Conservation (phyloP, 345 rosid genomes). For the Carallia pectinifolia region DNA sequence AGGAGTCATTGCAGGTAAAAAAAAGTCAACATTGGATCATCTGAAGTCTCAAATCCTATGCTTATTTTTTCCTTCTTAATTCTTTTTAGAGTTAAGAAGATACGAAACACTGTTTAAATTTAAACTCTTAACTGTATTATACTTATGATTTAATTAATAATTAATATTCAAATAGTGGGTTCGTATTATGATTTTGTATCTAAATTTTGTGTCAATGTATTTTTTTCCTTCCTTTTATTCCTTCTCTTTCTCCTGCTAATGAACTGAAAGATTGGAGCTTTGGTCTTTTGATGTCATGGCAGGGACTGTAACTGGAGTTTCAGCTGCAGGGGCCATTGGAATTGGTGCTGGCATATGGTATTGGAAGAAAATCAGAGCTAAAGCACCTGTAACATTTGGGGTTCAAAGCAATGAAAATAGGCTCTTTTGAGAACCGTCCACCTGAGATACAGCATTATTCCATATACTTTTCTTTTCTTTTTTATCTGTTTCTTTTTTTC, state of each 20-base stretch:
- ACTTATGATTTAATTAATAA: no score
- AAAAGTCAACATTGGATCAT: neutral
- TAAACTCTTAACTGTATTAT: no score
- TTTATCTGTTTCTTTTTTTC: neutral
- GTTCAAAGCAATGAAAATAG: constrained; percentile 85
- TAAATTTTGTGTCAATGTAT: no score
- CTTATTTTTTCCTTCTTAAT: neutral
- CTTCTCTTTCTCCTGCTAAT: no score
- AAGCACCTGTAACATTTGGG: constrained; percentile 84
- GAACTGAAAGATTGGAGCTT: neutral
- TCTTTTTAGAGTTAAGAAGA: no score
- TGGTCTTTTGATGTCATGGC: constrained; percentile 10
- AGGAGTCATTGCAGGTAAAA: constrained; percentile 55
- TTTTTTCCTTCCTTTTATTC: no score
- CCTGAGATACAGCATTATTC: no score
- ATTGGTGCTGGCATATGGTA: constrained; percentile 78
- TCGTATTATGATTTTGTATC: no score
- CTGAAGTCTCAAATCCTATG: neutral
- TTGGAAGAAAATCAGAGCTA: constrained; percentile 70
- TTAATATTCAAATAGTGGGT: no score
- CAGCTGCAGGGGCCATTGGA: constrained; percentile 72
- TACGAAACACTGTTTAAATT: no score
- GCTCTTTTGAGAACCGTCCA: constrained; percentile 45
- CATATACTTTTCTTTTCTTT: no score
- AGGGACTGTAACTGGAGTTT: constrained; percentile 73